phyloP scores from a whole-genome alignment of 2,329 filamentous ascomycete species.

The Epichloe baconii region DNA sequence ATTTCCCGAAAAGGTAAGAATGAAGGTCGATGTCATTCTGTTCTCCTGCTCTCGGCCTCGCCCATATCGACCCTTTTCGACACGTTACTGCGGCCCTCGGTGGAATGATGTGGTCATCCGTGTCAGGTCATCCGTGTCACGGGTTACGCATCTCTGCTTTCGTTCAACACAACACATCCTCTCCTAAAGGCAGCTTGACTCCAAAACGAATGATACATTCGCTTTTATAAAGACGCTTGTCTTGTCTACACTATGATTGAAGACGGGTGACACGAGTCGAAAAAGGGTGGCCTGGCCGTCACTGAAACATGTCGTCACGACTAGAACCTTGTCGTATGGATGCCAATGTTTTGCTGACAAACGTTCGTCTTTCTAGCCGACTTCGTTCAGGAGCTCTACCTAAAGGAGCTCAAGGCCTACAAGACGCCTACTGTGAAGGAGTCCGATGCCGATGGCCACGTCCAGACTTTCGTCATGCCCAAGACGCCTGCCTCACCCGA shows the following conservation, averaged over 20 bases:
- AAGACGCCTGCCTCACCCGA: slow-evolving; percentile 79
- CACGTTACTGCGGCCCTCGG: not conserved
- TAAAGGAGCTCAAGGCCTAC: slow-evolving; percentile 91
- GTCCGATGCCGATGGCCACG: slow-evolving; percentile 76
- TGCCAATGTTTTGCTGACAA: not conserved
- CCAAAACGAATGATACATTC: not conserved
- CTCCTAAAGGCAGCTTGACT: not conserved
- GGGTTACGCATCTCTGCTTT: not conserved
- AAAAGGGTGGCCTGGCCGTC: not conserved
- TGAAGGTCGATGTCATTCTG: not conserved
- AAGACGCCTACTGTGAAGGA: slow-evolving; percentile 76
- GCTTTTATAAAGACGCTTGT: not conserved
- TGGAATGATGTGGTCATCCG: not conserved
- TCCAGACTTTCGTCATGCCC: slow-evolving; percentile 74
- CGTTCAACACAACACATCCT: not conserved
- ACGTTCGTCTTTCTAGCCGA: slow-evolving; percentile 50
- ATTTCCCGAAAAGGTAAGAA: slow-evolving; percentile 48
- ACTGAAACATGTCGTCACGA: too few species aligned
- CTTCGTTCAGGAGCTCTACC: slow-evolving; percentile 94
- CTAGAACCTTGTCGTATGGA: too few species aligned
- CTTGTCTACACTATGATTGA: not conserved
- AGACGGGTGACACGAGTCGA: not conserved
- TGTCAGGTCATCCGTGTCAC: not conserved
- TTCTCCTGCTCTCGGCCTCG: not conserved
- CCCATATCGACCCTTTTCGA: not conserved